Evolutionary conservation across 805 yeast species (phyloP), one percentile per base, ranked within the genome.

Genomic region (Zygotorulaspora chibaensis): DNA sequence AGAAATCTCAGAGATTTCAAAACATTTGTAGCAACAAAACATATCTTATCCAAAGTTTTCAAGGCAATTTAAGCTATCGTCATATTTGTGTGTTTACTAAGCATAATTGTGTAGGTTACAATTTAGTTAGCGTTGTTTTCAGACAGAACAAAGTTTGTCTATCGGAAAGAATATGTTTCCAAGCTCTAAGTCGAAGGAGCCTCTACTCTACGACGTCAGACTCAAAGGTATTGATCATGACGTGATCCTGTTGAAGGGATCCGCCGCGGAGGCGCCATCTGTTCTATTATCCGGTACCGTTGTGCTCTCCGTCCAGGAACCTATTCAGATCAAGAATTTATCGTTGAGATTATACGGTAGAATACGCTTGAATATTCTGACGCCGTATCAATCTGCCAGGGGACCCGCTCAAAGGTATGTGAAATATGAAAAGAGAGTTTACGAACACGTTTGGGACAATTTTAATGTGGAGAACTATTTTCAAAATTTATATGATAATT

Each of bases 381-480:
- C 84, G 12, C 68, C 70, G 12, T 67, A 65, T 42, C 72, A 70
- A 33, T 71, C 77, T 11, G 47, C 75, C 8, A 77, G 74, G 43
- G 76, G 80, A 0, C 52, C 73, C 31, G 46, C 60, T 13, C 65
- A 68, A 69, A 75, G 59, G 79, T 82, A 17, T 62, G 68, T 59
- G 40, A 72, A 72, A 37, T 79, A 76, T 57, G 84, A 82, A 44
- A 80, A 77, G 55, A 72, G 77, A 35, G 63, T 91, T 12, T 90
- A 76, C 62, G 95, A 88, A 55, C 83, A 84, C 60, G 73, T 70
- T 35, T 87, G 96, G 96, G 88, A 84, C 53, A 74, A 80, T 53
- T 69, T 76, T 23, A 84, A 82, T 46, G 66, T 83, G 38, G 73
- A 73, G 47, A 71, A 69, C 46, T 63, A 68, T 48, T 57, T 68